Evolutionary conservation across 352 stramenopile genomes (phyloP).

Genomic region (Saprolegnia diclina): DNA sequence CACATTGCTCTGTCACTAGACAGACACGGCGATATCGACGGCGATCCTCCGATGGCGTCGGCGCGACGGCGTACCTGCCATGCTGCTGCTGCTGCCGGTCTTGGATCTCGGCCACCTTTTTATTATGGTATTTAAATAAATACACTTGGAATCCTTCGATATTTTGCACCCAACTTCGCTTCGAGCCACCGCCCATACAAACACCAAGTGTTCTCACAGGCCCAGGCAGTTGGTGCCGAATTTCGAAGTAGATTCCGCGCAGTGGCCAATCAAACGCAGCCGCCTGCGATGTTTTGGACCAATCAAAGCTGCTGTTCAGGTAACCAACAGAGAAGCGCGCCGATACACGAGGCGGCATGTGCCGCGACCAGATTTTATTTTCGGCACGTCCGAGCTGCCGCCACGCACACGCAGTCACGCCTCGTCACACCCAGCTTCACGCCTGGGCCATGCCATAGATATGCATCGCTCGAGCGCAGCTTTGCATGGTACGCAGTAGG

Average conservation of each 20-base stretch:
- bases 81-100: background rate
- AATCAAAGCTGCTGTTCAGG: background rate
- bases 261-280: background rate
- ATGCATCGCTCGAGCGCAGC: no score
- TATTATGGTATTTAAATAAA: conserved; percentile 5
- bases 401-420: no score
- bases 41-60: background rate
- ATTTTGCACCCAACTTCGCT: background rate
- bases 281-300: background rate
- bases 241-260: background rate
- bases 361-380: no score
- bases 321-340: no score
- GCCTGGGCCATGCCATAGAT: no score
- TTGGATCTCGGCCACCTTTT: conserved; percentile 10
- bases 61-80: background rate
- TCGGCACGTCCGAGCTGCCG: no score
- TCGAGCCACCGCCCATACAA: background rate
- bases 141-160: background rate
- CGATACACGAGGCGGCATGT: no score
- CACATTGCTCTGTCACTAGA: conserved; percentile 22
- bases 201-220: background rate
- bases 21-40: background rate
- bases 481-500: no score
- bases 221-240: background rate
- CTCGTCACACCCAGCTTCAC: no score